Base-by-base conservation (phyloP, 192 early-diverging fungal species). In the Coemansia sp. region DNA sequence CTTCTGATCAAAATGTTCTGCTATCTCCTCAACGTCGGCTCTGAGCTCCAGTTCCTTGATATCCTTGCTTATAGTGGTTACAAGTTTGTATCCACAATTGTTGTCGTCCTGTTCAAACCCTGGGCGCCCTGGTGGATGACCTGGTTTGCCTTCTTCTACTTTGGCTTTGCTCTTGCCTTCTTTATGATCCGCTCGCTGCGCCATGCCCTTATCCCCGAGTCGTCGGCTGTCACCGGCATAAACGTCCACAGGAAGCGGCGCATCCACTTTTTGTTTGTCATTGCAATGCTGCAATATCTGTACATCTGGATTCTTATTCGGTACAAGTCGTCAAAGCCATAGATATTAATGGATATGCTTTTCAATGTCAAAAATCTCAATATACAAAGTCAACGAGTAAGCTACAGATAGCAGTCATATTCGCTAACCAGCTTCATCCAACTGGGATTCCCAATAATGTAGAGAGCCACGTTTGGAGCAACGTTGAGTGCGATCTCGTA, bases 1-100 rank as follows among this genome's bases (percentile, higher is more conserved):
- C n/a, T n/a, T n/a, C n/a, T n/a, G n/a, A n/a, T n/a, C n/a, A n/a
- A n/a, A n/a, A 71, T 92, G 54, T 90, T 91, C 38, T 89, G 85
- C 65, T 98, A 98, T 59, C 72, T 98, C 50, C 79, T 98, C 37
- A 94, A 84, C 57, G 91, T 98, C 47, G 74, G 88, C 5, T 84
- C 86, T 13, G 95, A 97, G 61, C 86, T 89, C 11, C 85, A 88
- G 7, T 86, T 94, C 17, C 62, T 96, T 64, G 95, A 98, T 65
- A 74, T 96, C 44, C 65, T 96, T 61, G 87, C 90, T 13, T 97
- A 92, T 59, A 88, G 88, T 65, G 93, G 95, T 6, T 98, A 98
- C 82, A 97, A 96, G 81, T 98, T 95, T 87, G 87, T 98, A 28
- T 86, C 89, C 9, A 83, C 79, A 30, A 91, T 91, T 27, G 53